These are phyloP conservation scores for Meredithiella fracta DNA, from an alignment of 2,329 filamentous ascomycete genomes.

Conservation along the genomic window DNA sequence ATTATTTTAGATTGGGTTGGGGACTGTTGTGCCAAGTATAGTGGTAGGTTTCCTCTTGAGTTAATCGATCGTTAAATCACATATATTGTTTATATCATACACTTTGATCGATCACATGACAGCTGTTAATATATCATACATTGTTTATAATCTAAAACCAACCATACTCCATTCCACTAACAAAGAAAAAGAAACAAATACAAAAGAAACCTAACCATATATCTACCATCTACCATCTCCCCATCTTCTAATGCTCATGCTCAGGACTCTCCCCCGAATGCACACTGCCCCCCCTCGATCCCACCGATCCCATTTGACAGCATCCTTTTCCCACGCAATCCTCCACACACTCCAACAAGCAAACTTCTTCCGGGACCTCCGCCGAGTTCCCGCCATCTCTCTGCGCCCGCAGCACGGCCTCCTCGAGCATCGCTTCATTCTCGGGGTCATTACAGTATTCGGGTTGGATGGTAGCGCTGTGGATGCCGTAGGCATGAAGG, in stretches of 20 bases:
- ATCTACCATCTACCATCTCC: not conserved
- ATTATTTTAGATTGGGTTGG: not conserved
- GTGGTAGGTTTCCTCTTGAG: too few relatives aligned
- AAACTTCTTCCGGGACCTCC: conserved; percentile 19
- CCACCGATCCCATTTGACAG: conserved; percentile 21
- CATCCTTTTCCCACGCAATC: conserved; percentile 31
- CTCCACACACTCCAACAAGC: conserved; percentile 37
- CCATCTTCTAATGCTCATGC: conserved; percentile 1
- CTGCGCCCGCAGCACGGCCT: conserved; percentile 22
- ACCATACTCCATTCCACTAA: too few relatives aligned
- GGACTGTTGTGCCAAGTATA: not conserved
- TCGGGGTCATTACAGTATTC: conserved; percentile 52
- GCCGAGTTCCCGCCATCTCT: conserved; percentile 21
- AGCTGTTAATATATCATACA: too few relatives aligned
- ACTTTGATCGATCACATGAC: too few relatives aligned
- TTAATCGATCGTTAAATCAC: too few relatives aligned
- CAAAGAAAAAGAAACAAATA: too few relatives aligned
- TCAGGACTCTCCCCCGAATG: conserved; percentile 9
- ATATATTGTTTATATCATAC: too few relatives aligned
- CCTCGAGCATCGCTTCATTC: conserved; percentile 26
- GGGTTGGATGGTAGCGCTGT: conserved; percentile 92
- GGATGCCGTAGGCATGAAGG: conserved; percentile 88
- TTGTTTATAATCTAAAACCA: too few relatives aligned
- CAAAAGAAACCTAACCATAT: not conserved
- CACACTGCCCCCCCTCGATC: conserved; percentile 4